Base-by-base conservation (phyloP, 2,329 filamentous ascomycete species). In the Coniella vitis region DNA sequence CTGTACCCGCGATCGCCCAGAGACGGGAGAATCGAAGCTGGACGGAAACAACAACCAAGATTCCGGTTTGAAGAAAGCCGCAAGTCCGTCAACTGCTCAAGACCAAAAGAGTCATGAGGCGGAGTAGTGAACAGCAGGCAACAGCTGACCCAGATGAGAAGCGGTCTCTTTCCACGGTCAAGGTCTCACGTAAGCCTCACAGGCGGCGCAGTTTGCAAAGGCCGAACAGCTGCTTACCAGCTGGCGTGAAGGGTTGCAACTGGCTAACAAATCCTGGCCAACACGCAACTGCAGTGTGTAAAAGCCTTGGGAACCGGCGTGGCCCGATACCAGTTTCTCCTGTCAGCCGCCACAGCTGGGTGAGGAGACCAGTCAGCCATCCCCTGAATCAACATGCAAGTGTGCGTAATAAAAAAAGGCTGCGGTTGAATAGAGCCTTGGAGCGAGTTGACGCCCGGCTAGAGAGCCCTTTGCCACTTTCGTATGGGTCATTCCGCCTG, bases 51-150 rank as follows among this genome's bases (percentile, higher is more conserved):
- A 50, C 47, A 51, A 40, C 39, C 34, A 25, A n/a, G 22, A 31
- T 38, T 29, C 35, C 13, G 10, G 3, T 10, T 17, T 13, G 36
- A 35, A 37, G 9, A 21, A 20, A n/a, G 22, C 9, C 14, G 7
- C 45, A 31, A 38, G 3, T 22, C 34, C n/a, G n/a, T 53, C 51
- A 45, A 50, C 31, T 35, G 44, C 36, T 40, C 42, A 36, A 42
- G 25, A 12, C 7, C 20, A 13, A 21, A 8, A n/a, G 31, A 37
- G 44, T 41, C 51, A 51, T 35, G 39, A 50, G 51, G 35, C 34
- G 25, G 25, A 36, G 14, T 20, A 7, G 13, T 35, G 43, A 47
- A 21, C n/a, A 21, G 48, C 44, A 53, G 51, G 51, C 51, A 53
- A 47, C 45, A 47, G 45, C 45, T 47, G 45, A 47, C 45, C 36